Base-by-base conservation (phyloP, 805 yeast genomes). In the Hyphopichia homilentoma region DNA sequence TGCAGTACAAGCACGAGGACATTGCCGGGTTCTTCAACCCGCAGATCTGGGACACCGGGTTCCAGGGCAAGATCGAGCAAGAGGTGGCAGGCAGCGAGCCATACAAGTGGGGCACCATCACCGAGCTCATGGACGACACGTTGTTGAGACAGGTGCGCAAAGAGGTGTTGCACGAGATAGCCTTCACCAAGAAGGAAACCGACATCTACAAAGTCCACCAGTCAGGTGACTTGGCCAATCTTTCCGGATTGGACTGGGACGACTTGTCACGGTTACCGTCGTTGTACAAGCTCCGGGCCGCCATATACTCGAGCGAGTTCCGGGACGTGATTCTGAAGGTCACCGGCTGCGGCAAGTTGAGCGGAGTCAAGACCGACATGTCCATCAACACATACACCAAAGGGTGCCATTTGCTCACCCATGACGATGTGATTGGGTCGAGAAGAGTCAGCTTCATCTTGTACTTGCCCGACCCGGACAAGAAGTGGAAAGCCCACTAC, bases 351-450 rank as follows among this genome's bases (percentile, higher is more conserved):
- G 98, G 97, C 0, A 84, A 86, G 40, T 61, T 93, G 27, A 84
- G 95, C 44, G 97, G 96, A n/a, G 47, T 71, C 24, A 86, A 87
- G 54, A 88, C 94, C 22, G 99, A 93, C 54, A 81, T 93, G 80
- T 81, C 94, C 39, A 77, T 93, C 44, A 90, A 93, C 52, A 81
- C 94, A 3, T 93, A 93, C 56, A 81, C 83, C 30, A 84, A 86
- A 48, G 94, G 96, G 2, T 93, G 97, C 52, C 99, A 93, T 60
- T 65, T 93, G 36, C 67, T 93, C 41, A 87, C 95, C 4, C 99
- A 93, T 54, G 99, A 93, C 60, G 99, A 93, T 56, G 98, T 93
- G 20, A 93, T 93, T 53, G 98, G 97, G 1, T 81, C 96, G 1
- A 70, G 99, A 53, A 69, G 97, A 37, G 89, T 93, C 19, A 84